Evolutionary conservation across 75 land plant species (phyloP).

Genomic region (Selaginella tamariscina): DNA sequence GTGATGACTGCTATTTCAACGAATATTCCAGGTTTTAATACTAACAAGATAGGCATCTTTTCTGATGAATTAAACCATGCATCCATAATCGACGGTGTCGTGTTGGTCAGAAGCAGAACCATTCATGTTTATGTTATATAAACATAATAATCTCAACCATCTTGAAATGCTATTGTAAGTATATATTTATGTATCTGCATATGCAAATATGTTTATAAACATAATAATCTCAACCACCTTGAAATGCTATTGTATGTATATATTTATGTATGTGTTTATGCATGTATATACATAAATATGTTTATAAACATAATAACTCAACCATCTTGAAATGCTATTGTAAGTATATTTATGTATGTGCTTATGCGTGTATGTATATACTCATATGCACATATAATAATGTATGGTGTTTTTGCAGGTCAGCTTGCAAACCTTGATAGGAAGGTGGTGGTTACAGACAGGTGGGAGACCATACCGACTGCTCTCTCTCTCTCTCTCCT

Average conservation of each 20-base stretch:
- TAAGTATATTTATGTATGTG: slow-evolving; percentile 29
- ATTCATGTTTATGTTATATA: slow-evolving; percentile 62
- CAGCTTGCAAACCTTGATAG: slow-evolving; percentile 53
- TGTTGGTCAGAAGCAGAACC: slow-evolving; percentile 47
- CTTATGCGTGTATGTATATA: too few relatives aligned
- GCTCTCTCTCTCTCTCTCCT: too few relatives aligned
- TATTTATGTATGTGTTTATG: too few relatives aligned
- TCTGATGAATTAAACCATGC: slow-evolving; percentile 96
- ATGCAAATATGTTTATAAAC: too few relatives aligned
- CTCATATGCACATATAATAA: too few relatives aligned
- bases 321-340: slow-evolving; percentile 60
- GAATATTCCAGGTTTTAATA: slow-evolving; percentile 3
- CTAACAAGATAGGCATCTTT: slow-evolving; percentile 54
- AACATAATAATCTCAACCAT: slow-evolving; percentile 72
- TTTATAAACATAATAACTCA: too few relatives aligned
- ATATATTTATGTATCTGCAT: slow-evolving; percentile 4
- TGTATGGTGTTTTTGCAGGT: slow-evolving; percentile 56
- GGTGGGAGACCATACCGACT: too few relatives aligned
- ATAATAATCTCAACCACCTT: slow-evolving; percentile 69
- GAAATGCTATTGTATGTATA: too few relatives aligned
- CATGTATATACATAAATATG: too few relatives aligned
- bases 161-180: slow-evolving; percentile 63
- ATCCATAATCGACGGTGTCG: slow-evolving; percentile 93
- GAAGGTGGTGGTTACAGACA: slow-evolving; percentile 90
- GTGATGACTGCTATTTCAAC: slow-evolving; percentile 60